Evolutionary conservation across 73 alveolate species (phyloP).

Genomic region (Paramecium sonneborni): DNA sequence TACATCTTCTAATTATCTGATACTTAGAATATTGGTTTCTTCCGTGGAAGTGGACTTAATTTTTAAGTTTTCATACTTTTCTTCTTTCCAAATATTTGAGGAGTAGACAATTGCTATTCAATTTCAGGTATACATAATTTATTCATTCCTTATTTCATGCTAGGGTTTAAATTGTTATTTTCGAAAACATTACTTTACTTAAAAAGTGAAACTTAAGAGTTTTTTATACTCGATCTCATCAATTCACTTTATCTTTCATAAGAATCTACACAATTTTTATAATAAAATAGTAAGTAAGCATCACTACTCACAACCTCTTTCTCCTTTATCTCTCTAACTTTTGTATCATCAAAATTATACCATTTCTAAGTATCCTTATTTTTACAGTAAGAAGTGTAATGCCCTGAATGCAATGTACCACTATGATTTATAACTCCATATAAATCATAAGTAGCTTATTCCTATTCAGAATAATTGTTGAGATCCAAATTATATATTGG

Average conservation of each 20-base stretch:
- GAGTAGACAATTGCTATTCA: not conserved
- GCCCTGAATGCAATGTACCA: constrained; percentile 89
- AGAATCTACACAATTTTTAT: constrained; percentile 78
- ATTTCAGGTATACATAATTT: not conserved
- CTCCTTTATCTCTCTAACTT: constrained; percentile 58
- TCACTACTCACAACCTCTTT: constrained; percentile 64
- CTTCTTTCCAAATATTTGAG: not conserved
- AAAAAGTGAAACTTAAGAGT: not conserved
- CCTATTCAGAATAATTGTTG: constrained; percentile 77
- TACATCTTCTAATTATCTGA: not conserved
- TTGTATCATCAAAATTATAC: constrained; percentile 75
- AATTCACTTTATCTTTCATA: constrained; percentile 77
- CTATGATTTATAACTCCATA: constrained; percentile 90
- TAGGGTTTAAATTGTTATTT: not conserved
- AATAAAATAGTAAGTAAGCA: constrained; percentile 78
- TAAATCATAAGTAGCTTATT: constrained; percentile 86
- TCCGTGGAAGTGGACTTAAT: not conserved
- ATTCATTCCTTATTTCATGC: not conserved
- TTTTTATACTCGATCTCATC: not conserved
- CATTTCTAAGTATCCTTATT: constrained; percentile 70
- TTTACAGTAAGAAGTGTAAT: constrained; percentile 88
- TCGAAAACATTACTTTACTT: not conserved
- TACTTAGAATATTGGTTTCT: not conserved
- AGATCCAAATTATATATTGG: constrained; percentile 84
- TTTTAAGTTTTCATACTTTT: not conserved